These are phyloP conservation scores for Pseudocercospora macadamiae DNA, from an alignment of 2,329 filamentous ascomycete genomes.

Conservation along the genomic window DNA sequence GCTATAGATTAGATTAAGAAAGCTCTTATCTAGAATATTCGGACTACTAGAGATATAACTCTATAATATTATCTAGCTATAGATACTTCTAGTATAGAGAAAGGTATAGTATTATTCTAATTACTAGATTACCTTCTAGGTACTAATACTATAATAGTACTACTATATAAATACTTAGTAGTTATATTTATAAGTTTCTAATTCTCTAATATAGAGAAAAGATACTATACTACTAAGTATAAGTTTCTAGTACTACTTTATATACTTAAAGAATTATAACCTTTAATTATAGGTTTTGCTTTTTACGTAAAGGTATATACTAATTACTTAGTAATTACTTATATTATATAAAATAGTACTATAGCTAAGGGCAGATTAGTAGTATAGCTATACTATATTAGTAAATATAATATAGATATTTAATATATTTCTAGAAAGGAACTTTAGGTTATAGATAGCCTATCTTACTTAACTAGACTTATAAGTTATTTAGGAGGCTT, in stretches of 20 bases:
- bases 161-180: background rate
- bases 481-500: background rate
- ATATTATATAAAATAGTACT: background rate
- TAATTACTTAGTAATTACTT: background rate
- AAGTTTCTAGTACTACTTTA: background rate
- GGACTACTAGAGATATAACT: background rate
- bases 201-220: background rate
- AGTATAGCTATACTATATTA: background rate
- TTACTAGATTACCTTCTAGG: background rate
- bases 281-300: background rate
- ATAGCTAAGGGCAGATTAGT: background rate
- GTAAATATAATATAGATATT: conserved; percentile 1
- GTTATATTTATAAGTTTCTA: background rate
- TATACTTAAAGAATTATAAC: background rate
- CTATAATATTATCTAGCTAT: background rate
- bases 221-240: background rate
- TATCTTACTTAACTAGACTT: background rate
- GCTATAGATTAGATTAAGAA: background rate
- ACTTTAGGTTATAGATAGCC: background rate
- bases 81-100: background rate
- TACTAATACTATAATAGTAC: background rate
- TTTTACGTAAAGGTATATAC: background rate
- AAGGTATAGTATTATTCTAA: background rate
- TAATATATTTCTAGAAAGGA: background rate
- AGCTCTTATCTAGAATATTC: background rate